Evolutionary conservation across 805 yeast species (phyloP).

Genomic region (Yarrowia sp.): DNA sequence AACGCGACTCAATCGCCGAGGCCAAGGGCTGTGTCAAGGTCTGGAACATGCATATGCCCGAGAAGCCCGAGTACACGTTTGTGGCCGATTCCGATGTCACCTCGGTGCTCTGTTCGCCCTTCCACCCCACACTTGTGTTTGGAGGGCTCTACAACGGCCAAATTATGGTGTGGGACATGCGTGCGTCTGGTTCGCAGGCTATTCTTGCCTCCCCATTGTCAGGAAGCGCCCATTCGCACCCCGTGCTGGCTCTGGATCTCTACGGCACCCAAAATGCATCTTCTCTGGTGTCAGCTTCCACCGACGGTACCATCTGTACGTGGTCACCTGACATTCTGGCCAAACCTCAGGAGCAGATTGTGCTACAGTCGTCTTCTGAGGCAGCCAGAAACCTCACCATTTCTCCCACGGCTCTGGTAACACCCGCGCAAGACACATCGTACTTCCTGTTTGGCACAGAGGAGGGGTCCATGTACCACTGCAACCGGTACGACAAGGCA

Average conservation of each 20-base stretch:
- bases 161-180: constrained; percentile 59
- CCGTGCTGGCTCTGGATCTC: constrained; percentile 48
- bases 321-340: constrained; percentile 53
- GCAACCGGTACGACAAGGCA: constrained; percentile 48
- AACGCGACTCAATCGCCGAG: constrained; percentile 41
- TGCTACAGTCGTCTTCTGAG: constrained; percentile 45
- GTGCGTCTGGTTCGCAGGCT: constrained; percentile 47
- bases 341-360: constrained; percentile 49
- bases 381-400: constrained; percentile 44
- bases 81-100: constrained; percentile 52
- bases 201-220: constrained; percentile 49
- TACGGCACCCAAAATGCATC: constrained; percentile 46
- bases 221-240: constrained; percentile 49
- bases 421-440: constrained; percentile 47
- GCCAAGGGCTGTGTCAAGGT: constrained; percentile 49
- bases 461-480: constrained; percentile 50
- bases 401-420: constrained; percentile 48
- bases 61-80: constrained; percentile 54
- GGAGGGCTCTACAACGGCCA: constrained; percentile 61
- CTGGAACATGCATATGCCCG: constrained; percentile 51
- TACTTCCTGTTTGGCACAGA: constrained; percentile 52
- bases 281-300: constrained; percentile 49
- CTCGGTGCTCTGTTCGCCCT: constrained; percentile 52
- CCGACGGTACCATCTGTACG: constrained; percentile 52
- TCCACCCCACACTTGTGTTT: constrained; percentile 52